Conservation (phyloP, 2,329 filamentous ascomycete species). For the Phialemoniopsis sp. region DNA sequence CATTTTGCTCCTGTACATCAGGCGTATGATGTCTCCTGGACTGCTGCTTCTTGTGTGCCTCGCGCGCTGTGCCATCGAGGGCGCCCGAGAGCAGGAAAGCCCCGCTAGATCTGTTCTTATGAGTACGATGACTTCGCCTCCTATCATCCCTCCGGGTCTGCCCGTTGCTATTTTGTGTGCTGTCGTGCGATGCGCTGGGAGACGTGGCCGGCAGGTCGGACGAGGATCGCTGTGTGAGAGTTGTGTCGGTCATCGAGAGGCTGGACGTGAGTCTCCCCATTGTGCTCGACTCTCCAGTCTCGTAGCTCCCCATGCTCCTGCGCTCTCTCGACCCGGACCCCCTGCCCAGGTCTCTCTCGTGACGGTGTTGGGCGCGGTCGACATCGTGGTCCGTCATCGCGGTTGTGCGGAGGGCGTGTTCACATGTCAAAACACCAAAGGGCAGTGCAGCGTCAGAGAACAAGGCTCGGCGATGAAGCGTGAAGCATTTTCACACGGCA, state of each 20-base stretch:
- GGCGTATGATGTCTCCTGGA: slow-evolving; percentile 4
- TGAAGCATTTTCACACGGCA: too few relatives aligned
- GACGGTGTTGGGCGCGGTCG: slow-evolving; percentile 17
- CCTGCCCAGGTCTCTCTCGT: slow-evolving; percentile 10
- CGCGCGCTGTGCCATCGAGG: slow-evolving; percentile 14
- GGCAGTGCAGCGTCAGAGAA: too few relatives aligned
- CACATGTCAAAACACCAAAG: slow-evolving; percentile 4
- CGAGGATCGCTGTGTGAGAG: slow-evolving; percentile 10
- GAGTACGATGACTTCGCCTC: slow-evolving; percentile 15
- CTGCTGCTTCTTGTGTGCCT: too few relatives aligned
- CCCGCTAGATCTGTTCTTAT: slow-evolving; percentile 41
- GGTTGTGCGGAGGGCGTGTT: slow-evolving; percentile 7
- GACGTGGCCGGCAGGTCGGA: slow-evolving; percentile 2
- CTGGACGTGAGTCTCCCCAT: slow-evolving; percentile 19
- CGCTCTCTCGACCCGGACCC: slow-evolving; percentile 9
- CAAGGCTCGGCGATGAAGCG: too few relatives aligned
- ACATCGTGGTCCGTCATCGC: slow-evolving; percentile 26
- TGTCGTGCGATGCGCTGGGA: background rate
- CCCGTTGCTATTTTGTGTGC: slow-evolving; percentile 1
- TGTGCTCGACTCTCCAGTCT: slow-evolving; percentile 39
- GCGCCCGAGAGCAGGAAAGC: slow-evolving; percentile 47
- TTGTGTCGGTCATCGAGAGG: slow-evolving; percentile 7
- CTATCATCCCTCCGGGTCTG: slow-evolving; percentile 3
- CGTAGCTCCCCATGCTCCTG: slow-evolving; percentile 28
- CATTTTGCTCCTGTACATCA: background rate